Percentiles rank a stretch among this genome's conserved stretches.
Evolutionary conservation across 2,329 filamentous ascomycete genomes (phyloP).

Genomic region (Daldinia sp.): DNA sequence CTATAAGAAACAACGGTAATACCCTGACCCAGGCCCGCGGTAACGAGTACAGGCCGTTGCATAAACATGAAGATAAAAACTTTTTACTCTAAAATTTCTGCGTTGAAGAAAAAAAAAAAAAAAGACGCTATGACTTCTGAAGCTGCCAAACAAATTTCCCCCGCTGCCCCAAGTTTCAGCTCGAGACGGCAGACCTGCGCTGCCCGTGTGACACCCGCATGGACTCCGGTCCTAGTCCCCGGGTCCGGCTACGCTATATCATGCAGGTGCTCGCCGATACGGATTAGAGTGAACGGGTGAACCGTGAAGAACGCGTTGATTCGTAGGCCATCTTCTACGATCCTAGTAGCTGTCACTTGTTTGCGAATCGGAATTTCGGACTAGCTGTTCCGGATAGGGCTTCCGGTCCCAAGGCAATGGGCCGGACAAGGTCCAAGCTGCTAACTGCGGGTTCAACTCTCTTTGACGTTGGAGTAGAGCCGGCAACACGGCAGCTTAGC

Average conservation of each 20-base stretch:
- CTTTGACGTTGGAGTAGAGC: conserved; percentile 7
- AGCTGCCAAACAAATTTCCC: not conserved
- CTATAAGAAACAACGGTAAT: conserved; percentile 9
- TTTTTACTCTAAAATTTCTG: conserved; percentile 3
- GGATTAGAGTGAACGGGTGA: not conserved
- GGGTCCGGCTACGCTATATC: conserved; percentile 16
- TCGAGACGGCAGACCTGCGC: not conserved
- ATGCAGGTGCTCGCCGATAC: conserved; percentile 15
- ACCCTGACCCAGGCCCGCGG: not conserved
- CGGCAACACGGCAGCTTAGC: conserved; percentile 4
- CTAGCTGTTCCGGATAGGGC: not conserved
- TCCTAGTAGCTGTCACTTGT: conserved; percentile 7
- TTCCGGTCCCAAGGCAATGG: conserved; percentile 2
- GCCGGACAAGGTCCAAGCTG: conserved; percentile 22
- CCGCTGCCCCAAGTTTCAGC: not conserved
- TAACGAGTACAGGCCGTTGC: not conserved
- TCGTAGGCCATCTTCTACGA: not conserved
- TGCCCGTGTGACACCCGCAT: conserved; percentile 11
- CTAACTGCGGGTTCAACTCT: not conserved
- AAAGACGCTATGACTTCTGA: not conserved
- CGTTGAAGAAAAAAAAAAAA: not conserved
- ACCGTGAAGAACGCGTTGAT: not conserved
- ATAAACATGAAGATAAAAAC: not conserved
- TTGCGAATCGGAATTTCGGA: conserved; percentile 1
- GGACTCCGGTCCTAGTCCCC: conserved; percentile 2